These are phyloP conservation scores for Aspergillus calidoustus DNA, from an alignment of 2,329 filamentous ascomycete genomes.

Conservation along the genomic window DNA sequence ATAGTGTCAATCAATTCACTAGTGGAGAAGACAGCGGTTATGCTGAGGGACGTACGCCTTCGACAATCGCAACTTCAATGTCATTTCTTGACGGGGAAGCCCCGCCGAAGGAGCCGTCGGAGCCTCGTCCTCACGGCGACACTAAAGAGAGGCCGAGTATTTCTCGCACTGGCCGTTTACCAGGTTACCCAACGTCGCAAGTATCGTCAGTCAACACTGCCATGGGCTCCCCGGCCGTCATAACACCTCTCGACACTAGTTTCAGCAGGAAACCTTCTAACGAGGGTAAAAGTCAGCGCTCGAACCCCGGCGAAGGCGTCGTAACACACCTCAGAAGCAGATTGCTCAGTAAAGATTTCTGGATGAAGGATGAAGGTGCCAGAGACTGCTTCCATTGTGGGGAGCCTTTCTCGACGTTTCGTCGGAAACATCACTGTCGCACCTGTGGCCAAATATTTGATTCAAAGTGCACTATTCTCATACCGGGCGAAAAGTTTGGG, in stretches of 20 bases:
- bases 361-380: constrained; percentile 99
- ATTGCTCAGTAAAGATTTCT: constrained; percentile 91
- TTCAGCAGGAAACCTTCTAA: constrained; percentile 28
- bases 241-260: constrained; percentile 36
- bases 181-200: constrained; percentile 48
- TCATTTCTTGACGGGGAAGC: constrained; percentile 37
- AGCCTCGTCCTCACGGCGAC: constrained; percentile 28
- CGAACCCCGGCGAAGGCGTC: constrained; percentile 35
- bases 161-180: constrained; percentile 52
- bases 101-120: constrained; percentile 32
- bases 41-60: constrained; percentile 36
- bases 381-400: constrained; percentile 96
- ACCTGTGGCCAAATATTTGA: constrained; percentile 98
- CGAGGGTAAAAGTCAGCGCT: constrained; percentile 26
- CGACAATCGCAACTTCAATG: constrained; percentile 33
- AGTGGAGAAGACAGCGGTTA: constrained; percentile 30
- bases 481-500: constrained; percentile 84
- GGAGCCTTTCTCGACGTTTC: constrained; percentile 87
- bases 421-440: constrained; percentile 94
- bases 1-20: constrained; percentile 35
- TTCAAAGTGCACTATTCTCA: constrained; percentile 91
- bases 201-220: constrained; percentile 48
- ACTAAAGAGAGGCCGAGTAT: constrained; percentile 41
- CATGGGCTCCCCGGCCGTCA: constrained; percentile 48
- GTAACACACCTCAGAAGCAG: constrained; percentile 76